phyloP scores from a whole-genome alignment of 768 basidiomycete genomes.

The Rhizopogon roseolus region DNA sequence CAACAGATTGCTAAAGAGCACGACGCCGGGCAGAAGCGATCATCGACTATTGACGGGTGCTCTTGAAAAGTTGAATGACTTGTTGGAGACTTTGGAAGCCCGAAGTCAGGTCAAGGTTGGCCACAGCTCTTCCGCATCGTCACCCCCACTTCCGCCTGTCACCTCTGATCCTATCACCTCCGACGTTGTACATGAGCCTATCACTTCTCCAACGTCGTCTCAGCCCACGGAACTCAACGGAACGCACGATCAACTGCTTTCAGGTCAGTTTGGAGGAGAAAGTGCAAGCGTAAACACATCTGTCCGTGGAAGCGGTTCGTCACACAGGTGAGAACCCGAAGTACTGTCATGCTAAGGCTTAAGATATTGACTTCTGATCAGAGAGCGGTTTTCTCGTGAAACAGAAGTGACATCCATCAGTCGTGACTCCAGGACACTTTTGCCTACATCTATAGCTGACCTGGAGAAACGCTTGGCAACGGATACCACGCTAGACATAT shows the following conservation, averaged over 20 bases:
- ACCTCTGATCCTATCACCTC: not conserved
- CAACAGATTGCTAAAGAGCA: conserved; percentile 77
- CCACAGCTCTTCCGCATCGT: not conserved
- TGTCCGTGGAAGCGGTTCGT: conserved; percentile 45
- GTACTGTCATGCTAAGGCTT: not conserved
- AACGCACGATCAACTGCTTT: conserved; percentile 6
- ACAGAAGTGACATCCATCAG: conserved; percentile 51
- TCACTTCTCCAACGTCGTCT: not conserved
- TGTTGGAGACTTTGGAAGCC: conserved; percentile 65
- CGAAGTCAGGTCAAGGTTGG: conserved; percentile 39
- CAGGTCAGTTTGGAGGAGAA: conserved; percentile 17
- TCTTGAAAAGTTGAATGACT: conserved; percentile 69
- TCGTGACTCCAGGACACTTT: conserved; percentile 44
- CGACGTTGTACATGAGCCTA: not conserved
- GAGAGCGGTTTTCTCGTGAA: conserved; percentile 58
- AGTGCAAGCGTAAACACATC: conserved; percentile 48
- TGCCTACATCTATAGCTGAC: conserved; percentile 61
- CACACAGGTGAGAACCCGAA: conserved; percentile 45
- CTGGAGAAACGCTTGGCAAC: conserved; percentile 79
- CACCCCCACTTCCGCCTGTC: not conserved
- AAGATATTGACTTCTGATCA: conserved; percentile 20
- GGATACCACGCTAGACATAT: conserved; percentile 82
- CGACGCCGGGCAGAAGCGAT: conserved; percentile 81
- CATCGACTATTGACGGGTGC: conserved; percentile 77
- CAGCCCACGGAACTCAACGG: conserved; percentile 2